Evolutionary conservation across 2,329 filamentous ascomycete species (phyloP), one percentile per base, ranked within the genome.

Genomic region (Mycosphaerella sp.): DNA sequence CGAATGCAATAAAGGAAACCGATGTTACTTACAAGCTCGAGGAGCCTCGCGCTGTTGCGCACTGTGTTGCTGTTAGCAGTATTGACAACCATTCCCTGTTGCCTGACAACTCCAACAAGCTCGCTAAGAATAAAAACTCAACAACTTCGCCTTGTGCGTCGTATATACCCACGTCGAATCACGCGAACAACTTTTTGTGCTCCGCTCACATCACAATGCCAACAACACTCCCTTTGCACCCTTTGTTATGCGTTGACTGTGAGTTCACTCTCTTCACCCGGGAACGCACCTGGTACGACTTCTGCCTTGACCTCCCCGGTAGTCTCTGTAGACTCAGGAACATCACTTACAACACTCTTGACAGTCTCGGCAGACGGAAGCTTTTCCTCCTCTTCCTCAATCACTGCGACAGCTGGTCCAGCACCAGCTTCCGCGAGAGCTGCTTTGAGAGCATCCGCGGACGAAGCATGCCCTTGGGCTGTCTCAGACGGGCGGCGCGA

Each of bases 231-330:
- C 61, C 46, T 61, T 61, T 16, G 56, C 63, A 16, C 66, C 61
- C 48, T 61, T 61, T 16, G 68, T 59, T 5, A 68, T 59, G 12
- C 68, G 65, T 44, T 62, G 63, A 68, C 59, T 5, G 67, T 59
- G 12, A 68, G 65, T 44, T 62, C 64, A 5, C 67, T 66, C 41
- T 67, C 62, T 25, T 66, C 59, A 2, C 51, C 55, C 7, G 64
- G 66, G 18, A 57, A 58, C 8, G 59, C 67, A 17, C 62, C 67
- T 34, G 63, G 68, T 41, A 63, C 46, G 25, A 59, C 63, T 40
- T 65, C 61, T 21, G 58, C 47, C 17, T 62, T 59, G 6, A 60
- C 64, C 21, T 49, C 54, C 13, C 50, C 41, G 9, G 41, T 44
- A 1, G 52, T 56, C 50, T 57, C 49, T 7, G 48, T 49, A 34